These are phyloP conservation scores for Dichotomopilus funicola DNA, from an alignment of 2,329 filamentous ascomycete species.

Conservation along the genomic window DNA sequence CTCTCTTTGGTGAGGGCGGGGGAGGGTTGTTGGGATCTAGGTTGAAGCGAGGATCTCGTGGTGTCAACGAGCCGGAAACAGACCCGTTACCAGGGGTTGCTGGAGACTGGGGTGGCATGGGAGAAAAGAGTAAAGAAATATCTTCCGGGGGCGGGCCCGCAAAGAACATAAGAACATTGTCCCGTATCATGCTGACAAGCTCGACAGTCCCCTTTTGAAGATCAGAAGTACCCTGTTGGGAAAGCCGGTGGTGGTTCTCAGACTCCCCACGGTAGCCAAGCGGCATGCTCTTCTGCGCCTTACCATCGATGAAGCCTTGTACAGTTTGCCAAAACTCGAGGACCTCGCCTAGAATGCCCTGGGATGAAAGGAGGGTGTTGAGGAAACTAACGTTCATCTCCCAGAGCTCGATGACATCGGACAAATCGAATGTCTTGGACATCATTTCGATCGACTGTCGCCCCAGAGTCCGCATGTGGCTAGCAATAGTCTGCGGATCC, in stretches of 20 bases:
- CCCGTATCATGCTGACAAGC: conserved; percentile 74
- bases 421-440: conserved; percentile 62
- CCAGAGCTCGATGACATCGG: conserved; percentile 84
- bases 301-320: conserved; percentile 82
- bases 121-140: conserved; percentile 79
- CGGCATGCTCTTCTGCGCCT: conserved; percentile 72
- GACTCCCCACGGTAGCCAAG: conserved; percentile 77
- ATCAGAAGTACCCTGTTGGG: conserved; percentile 61
- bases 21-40: conserved; percentile 74
- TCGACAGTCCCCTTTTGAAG: conserved; percentile 74
- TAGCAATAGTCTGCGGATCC: conserved; percentile 59
- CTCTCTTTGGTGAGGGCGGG: conserved; percentile 66
- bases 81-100: conserved; percentile 55
- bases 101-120: conserved; percentile 64
- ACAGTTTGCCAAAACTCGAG: conserved; percentile 92
- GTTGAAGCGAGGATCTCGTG: conserved; percentile 68
- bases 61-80: conserved; percentile 39
- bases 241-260: conserved; percentile 71
- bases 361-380: conserved; percentile 64
- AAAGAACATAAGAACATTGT: conserved; percentile 76
- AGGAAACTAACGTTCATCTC: conserved; percentile 76
- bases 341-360: conserved; percentile 81
- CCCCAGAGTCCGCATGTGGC: conserved; percentile 67
- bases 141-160: conserved; percentile 84
- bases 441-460: conserved; percentile 59